Conservation (phyloP, 225 moss, liverwort and hornwort genomes). For the Neckera pumila region DNA sequence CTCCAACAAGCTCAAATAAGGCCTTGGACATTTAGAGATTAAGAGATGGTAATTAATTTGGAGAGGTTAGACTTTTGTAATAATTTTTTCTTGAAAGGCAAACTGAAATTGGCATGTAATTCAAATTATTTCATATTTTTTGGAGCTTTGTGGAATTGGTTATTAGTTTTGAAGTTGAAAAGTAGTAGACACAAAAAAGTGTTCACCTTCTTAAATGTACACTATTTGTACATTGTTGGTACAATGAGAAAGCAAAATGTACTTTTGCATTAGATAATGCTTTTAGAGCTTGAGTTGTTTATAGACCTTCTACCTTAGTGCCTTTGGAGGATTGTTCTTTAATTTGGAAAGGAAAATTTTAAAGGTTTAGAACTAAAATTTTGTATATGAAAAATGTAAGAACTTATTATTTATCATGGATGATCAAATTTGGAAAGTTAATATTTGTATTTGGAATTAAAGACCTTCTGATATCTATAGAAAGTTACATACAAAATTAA, state of each 20-base stretch:
- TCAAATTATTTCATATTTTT: neutral
- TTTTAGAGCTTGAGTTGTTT: rapidly evolving
- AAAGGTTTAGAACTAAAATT: neutral
- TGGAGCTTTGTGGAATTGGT: neutral
- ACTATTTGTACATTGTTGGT: neutral
- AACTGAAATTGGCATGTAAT: neutral
- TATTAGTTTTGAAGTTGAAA: neutral
- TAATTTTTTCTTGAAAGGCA: neutral
- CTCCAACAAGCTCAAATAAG: too few species aligned
- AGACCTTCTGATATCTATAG: rapidly evolving
- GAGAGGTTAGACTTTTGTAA: neutral
- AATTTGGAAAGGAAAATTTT: neutral
- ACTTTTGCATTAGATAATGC: rapidly evolving
- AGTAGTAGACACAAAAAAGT: rapidly evolving
- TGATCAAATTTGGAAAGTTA: neutral
- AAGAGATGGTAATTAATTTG: neutral
- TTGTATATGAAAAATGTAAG: rapidly evolving
- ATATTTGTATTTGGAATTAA: neutral
- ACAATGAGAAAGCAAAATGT: neutral
- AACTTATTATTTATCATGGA: neutral
- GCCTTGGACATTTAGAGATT: too few species aligned
- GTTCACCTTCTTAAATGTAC: neutral
- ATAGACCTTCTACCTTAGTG: neutral
- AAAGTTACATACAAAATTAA: neutral
- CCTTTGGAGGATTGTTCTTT: rapidly evolving